phyloP scores from a whole-genome alignment of 2,329 filamentous ascomycete species.

The Pseudogymnoascus pannorum region DNA sequence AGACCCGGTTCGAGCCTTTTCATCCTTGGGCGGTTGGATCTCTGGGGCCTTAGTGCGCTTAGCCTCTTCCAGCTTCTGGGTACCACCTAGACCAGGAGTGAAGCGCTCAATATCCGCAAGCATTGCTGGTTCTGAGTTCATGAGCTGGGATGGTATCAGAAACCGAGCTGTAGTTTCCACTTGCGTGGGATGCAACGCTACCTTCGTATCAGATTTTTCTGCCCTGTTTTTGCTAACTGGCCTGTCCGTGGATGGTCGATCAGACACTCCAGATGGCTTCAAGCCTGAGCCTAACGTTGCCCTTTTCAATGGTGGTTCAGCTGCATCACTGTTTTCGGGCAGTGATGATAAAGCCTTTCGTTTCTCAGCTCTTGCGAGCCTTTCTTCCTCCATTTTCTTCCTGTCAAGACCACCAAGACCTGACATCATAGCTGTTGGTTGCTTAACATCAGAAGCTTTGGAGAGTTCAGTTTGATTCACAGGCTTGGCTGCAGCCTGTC shows the following conservation, averaged over 20 bases:
- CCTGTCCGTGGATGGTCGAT: neutral
- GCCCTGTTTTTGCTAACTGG: neutral
- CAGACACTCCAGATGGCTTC: neutral
- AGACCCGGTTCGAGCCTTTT: conserved; percentile 9
- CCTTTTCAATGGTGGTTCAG: neutral
- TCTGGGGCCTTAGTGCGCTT: neutral
- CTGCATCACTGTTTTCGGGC: neutral
- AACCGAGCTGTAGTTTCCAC: neutral
- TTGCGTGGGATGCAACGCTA: neutral
- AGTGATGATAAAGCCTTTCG: conserved; percentile 29
- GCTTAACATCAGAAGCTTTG: neutral
- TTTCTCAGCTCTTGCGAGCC: conserved; percentile 53
- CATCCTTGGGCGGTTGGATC: conserved; percentile 12
- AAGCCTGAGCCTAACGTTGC: neutral
- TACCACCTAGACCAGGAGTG: neutral
- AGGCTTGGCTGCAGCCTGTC: neutral
- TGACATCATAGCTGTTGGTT: neutral
- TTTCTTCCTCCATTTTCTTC: conserved; percentile 78
- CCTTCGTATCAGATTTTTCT: neutral
- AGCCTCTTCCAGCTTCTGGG: neutral
- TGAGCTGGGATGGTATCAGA: conserved; percentile 10
- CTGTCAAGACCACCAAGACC: conserved; percentile 48
- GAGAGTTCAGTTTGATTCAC: neutral
- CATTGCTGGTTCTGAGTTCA: conserved; percentile 2
- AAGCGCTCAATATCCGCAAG: conserved; percentile 1